Percentiles rank a stretch among this genome's conserved stretches.
Evolutionary conservation across 345 rosid genomes (phyloP).

Genomic region (Cardamine chenopodiifolia): DNA sequence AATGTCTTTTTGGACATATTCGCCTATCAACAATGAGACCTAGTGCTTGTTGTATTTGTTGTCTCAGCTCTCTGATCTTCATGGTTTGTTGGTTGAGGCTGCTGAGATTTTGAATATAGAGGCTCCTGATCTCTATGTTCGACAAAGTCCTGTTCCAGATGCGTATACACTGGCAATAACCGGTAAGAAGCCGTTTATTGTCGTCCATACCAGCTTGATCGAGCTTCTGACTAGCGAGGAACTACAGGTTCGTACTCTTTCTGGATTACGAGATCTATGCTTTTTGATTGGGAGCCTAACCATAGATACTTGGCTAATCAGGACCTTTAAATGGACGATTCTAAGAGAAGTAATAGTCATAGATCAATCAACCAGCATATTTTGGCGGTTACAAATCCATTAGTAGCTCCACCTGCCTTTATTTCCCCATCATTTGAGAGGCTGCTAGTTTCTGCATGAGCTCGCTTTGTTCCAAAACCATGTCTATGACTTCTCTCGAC

Average conservation of each 20-base stretch:
- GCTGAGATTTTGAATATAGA: constrained; percentile 75
- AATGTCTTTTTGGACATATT: not conserved
- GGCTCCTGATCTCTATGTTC: constrained; percentile 87
- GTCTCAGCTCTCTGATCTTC: constrained; percentile 83
- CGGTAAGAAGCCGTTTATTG: constrained; percentile 92
- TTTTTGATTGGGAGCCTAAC: not conserved
- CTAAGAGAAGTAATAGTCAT: too few relatives aligned
- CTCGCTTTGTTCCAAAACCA: constrained; percentile 60
- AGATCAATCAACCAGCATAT: too few relatives aligned
- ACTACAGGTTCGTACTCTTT: constrained; percentile 67
- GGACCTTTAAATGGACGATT: too few relatives aligned
- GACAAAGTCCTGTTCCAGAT: constrained; percentile 93
- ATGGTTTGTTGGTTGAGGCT: constrained; percentile 79
- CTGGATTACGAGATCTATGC: constrained; percentile 1
- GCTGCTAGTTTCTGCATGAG: constrained; percentile 58
- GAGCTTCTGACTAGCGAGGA: constrained; percentile 85
- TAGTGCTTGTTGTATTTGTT: constrained; percentile 6
- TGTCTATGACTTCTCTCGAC: constrained; percentile 52
- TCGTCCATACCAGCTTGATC: constrained; percentile 86
- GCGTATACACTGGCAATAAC: constrained; percentile 88
- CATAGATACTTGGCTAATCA: not conserved
- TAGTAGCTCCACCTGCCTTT: constrained; percentile 52
- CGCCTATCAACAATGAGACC: not conserved
- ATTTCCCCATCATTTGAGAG: constrained; percentile 55
- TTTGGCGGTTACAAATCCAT: constrained; percentile 87